Conservation (phyloP, 208 protist genomes). For the Crithidia mellificae region DNA sequence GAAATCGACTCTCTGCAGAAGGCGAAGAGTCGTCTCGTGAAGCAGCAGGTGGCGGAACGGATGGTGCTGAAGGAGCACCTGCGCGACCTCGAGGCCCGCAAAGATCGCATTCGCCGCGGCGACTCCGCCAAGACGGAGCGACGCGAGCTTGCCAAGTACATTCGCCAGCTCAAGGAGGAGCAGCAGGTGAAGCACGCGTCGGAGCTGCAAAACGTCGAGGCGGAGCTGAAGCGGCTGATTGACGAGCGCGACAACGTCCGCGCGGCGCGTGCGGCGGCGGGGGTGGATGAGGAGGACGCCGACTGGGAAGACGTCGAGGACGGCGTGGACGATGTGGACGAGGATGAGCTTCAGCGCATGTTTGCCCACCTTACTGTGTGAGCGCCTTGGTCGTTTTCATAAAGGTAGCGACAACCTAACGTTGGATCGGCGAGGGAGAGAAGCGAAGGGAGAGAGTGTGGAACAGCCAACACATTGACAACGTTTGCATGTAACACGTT, state of each 20-base stretch:
- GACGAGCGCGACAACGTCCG: slow-evolving; percentile 36
- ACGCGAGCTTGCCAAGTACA: slow-evolving; percentile 89
- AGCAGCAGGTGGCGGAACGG: slow-evolving; percentile 77
- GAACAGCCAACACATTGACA: background rate
- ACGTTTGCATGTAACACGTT: too few species aligned
- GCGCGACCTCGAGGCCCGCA: slow-evolving; percentile 66
- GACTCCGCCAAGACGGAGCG: slow-evolving; percentile 81
- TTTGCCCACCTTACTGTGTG: slow-evolving; percentile 83
- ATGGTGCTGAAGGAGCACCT: slow-evolving; percentile 87
- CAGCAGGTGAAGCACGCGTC: slow-evolving; percentile 74
- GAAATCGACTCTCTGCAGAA: slow-evolving; percentile 34
- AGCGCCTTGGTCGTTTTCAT: too few species aligned
- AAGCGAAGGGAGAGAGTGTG: background rate
- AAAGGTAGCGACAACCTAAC: too few species aligned
- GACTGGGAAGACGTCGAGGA: slow-evolving; percentile 65
- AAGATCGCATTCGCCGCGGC: slow-evolving; percentile 63
- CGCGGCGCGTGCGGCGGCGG: slow-evolving; percentile 17
- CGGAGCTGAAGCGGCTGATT: slow-evolving; percentile 52
- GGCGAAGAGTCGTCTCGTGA: slow-evolving; percentile 62
- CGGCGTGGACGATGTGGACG: slow-evolving; percentile 38
- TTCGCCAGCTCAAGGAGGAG: slow-evolving; percentile 80
- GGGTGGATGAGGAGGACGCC: slow-evolving; percentile 45
- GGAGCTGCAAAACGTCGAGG: slow-evolving; percentile 66
- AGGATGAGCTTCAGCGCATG: slow-evolving; percentile 78
- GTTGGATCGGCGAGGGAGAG: background rate